Evolutionary conservation across 805 yeast genomes (phyloP).

Genomic region (Kodamaea hsintzibuensis): DNA sequence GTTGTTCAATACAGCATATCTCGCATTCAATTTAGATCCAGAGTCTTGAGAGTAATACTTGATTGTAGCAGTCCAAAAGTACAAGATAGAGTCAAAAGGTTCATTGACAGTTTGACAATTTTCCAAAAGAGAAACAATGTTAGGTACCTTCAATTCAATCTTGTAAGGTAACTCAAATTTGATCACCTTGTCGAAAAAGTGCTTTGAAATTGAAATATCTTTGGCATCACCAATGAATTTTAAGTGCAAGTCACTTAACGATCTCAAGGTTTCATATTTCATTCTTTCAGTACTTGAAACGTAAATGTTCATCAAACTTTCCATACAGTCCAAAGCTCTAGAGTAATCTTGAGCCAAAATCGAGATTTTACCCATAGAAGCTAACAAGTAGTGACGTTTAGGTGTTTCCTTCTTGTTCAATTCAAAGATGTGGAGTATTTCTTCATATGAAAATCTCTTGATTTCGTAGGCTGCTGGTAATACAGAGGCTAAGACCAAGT

Average conservation of each 20-base stretch:
- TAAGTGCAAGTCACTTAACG: slow-evolving; percentile 72
- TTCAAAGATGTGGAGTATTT: slow-evolving; percentile 57
- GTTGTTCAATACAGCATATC: slow-evolving; percentile 71
- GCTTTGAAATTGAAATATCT: slow-evolving; percentile 68
- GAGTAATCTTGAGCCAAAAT: slow-evolving; percentile 63
- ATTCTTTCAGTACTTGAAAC: slow-evolving; percentile 8
- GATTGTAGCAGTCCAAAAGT: slow-evolving; percentile 65
- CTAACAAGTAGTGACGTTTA: slow-evolving; percentile 51
- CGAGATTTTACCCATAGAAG: slow-evolving; percentile 75
- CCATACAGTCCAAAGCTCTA: slow-evolving; percentile 65
- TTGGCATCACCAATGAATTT: slow-evolving; percentile 76
- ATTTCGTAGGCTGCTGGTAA: slow-evolving; percentile 65
- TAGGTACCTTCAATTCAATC: slow-evolving; percentile 71
- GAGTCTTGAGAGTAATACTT: slow-evolving; percentile 48
- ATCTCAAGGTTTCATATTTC: slow-evolving; percentile 17
- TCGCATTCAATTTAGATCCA: slow-evolving; percentile 59
- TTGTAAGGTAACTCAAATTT: slow-evolving; percentile 70
- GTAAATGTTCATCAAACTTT: slow-evolving; percentile 56
- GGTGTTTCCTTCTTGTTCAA: slow-evolving; percentile 33
- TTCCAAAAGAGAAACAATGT: slow-evolving; percentile 61
- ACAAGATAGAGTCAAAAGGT: slow-evolving; percentile 57
- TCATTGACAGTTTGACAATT: slow-evolving; percentile 60
- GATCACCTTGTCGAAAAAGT: slow-evolving; percentile 73
- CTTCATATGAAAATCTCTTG: slow-evolving; percentile 60
- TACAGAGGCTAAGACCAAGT: slow-evolving; percentile 66